A percentile compares a stretch with the other conserved stretches of the same genome.
Conservation (phyloP, 2,329 filamentous ascomycete species). For the Talaromyces pinophilus region DNA sequence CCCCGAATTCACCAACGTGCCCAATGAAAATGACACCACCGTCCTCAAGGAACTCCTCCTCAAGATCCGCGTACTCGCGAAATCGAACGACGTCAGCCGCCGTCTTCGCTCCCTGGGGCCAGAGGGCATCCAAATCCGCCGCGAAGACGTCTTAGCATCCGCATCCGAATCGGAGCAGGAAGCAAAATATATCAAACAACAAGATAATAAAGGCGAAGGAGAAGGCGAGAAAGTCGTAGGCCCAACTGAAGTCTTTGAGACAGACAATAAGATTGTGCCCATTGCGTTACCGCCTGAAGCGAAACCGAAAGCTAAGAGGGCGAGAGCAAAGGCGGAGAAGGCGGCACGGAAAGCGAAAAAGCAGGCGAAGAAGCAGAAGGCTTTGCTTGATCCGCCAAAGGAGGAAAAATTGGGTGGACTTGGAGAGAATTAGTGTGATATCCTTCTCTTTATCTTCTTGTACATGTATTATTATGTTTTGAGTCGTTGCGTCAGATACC, state of each 20-base stretch:
- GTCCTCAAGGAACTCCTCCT: constrained; percentile 54
- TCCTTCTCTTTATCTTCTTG: background rate
- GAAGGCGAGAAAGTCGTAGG: background rate
- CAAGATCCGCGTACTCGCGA: constrained; percentile 55
- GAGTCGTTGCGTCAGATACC: background rate
- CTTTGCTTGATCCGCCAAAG: background rate
- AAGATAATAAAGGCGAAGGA: background rate
- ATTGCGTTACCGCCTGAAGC: background rate
- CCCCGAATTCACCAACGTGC: constrained; percentile 67
- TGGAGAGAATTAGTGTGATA: background rate
- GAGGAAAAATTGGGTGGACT: background rate
- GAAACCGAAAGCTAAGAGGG: background rate
- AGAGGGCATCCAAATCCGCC: constrained; percentile 17
- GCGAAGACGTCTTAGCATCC: constrained; percentile 12
- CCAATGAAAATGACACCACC: constrained; percentile 43
- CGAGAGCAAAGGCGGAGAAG: background rate
- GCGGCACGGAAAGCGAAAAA: background rate
- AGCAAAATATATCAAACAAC: background rate
- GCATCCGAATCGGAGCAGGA: background rate
- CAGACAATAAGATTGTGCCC: background rate
- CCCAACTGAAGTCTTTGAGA: background rate
- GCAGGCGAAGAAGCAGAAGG: background rate
- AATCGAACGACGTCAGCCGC: constrained; percentile 52
- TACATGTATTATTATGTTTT: background rate
- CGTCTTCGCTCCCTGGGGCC: constrained; percentile 41